Evolutionary conservation across 495 filamentous ascomycete species (phyloP).

Genomic region (Rusavskia elegans): DNA sequence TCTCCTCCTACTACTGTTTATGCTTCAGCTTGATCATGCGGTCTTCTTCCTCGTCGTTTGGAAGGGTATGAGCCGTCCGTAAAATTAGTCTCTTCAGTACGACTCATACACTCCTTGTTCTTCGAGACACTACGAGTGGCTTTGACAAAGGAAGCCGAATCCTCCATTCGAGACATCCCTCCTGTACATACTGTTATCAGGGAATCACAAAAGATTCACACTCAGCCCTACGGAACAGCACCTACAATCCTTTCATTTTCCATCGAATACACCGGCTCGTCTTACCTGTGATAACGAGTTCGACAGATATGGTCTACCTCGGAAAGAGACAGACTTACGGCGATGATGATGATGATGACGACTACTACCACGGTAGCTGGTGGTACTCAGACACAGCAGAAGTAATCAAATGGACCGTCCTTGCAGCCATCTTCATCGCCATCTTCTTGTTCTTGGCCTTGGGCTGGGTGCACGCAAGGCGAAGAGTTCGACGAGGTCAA

Average conservation of each 20-base stretch:
- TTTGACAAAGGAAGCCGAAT: no score
- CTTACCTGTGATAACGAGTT: not conserved
- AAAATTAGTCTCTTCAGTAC: no score
- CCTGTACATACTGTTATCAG: not conserved
- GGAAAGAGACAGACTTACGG: not conserved
- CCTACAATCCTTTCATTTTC: no score
- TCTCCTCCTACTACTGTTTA: not conserved
- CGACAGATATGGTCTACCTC: not conserved
- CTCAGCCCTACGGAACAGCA: no score
- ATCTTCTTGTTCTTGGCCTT: constrained; percentile 39
- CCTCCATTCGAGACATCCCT: not conserved
- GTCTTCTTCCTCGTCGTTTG: no score
- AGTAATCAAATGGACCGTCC: constrained; percentile 53
- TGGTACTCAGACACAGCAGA: constrained; percentile 22
- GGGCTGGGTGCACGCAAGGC: constrained; percentile 47
- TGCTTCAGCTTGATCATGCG: not conserved
- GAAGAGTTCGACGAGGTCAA: constrained; percentile 42
- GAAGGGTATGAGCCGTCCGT: no score
- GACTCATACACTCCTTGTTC: no score
- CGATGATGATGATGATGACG: not conserved
- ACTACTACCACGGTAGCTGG: not conserved
- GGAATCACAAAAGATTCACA: no score
- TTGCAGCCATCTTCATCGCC: constrained; percentile 35
- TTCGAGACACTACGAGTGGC: no score
- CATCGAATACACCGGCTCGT: no score